A percentile compares a stretch with the other conserved stretches of the same genome.
phyloP scores from a whole-genome alignment of 2,329 filamentous ascomycete genomes.

The Monilinia aucupariae region DNA sequence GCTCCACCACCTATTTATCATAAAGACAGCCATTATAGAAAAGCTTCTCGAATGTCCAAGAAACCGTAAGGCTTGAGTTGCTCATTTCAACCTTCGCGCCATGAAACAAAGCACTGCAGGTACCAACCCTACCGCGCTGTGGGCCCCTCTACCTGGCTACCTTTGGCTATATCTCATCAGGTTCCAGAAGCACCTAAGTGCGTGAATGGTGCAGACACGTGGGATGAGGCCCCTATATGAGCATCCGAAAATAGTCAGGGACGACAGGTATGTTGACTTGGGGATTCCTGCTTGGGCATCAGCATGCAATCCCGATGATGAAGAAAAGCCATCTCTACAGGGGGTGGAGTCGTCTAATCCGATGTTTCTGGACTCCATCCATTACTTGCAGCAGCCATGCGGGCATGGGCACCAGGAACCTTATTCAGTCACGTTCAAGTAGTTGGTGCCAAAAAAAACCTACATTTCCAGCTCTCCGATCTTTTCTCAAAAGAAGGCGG shows the following conservation, averaged over 20 bases:
- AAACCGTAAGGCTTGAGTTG: neutral
- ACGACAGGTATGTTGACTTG: too few species aligned
- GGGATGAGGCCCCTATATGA: too few species aligned
- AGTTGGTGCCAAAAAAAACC: neutral
- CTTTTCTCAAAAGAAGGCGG: neutral
- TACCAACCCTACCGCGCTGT: neutral
- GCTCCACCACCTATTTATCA: too few species aligned
- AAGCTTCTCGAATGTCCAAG: neutral
- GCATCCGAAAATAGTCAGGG: too few species aligned
- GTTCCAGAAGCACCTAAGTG: neutral
- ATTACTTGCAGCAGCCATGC: neutral
- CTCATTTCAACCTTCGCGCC: too few species aligned
- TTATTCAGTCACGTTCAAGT: neutral
- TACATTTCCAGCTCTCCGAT: neutral
- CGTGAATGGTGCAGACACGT: too few species aligned
- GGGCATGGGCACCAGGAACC: neutral
- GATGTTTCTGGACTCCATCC: too few species aligned
- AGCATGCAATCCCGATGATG: too few species aligned
- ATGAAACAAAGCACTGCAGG: neutral
- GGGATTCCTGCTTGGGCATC: too few species aligned
- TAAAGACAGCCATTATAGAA: too few species aligned
- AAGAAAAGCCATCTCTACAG: too few species aligned
- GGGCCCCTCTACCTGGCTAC: neutral
- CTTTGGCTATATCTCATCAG: neutral
- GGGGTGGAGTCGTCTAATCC: too few species aligned